Evolutionary conservation across 164 flowering plant species (phyloP).

Genomic region (Malania oleifera): DNA sequence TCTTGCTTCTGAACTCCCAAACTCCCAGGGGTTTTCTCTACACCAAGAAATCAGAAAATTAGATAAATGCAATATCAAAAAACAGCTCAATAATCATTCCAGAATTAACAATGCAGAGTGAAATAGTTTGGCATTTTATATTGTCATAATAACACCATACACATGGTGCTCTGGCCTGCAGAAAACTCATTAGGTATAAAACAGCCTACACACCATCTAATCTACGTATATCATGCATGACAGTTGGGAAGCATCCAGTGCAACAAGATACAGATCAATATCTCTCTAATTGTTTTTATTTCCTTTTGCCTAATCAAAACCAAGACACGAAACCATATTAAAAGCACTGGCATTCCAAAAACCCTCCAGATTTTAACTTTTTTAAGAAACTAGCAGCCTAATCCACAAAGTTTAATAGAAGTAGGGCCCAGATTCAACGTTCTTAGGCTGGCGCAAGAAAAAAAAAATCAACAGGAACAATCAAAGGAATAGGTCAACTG

Average conservation of each 20-base stretch:
- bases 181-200: background rate
- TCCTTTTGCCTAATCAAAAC: no score
- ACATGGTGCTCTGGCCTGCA: background rate
- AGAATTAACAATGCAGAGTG: background rate
- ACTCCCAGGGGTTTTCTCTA: constrained; percentile 47
- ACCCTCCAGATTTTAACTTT: no score
- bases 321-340: no score
- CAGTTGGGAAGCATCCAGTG: background rate
- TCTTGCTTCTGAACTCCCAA: constrained; percentile 75
- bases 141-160: background rate
- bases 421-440: no score
- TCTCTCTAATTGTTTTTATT: no score
- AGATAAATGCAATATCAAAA: background rate
- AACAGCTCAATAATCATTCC: background rate
- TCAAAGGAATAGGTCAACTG: no score
- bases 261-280: background rate
- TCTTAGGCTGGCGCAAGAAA: no score
- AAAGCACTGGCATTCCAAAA: background rate
- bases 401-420: no score
- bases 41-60: constrained; percentile 3
- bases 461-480: no score
- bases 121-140: background rate
- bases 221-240: background rate
- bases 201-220: background rate
- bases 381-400: no score